Base-by-base conservation (phyloP, 2,329 filamentous ascomycete species). In the Scedosporium dehoogii region DNA sequence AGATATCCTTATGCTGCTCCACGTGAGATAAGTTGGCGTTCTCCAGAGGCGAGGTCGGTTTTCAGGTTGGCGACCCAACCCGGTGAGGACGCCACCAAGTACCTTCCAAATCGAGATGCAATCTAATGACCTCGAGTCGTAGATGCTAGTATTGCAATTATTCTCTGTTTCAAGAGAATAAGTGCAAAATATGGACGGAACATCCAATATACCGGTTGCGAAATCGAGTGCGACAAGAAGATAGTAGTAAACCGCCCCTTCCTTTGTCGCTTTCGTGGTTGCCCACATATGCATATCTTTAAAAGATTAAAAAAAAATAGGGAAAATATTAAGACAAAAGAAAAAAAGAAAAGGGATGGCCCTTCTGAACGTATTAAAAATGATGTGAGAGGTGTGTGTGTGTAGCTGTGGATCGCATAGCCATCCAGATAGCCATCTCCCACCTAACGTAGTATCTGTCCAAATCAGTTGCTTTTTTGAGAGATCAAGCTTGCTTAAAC, bases 271-370 rank as follows among this genome's bases (percentile, higher is more conserved):
- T 23, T 23, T 55, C 23, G 51, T 55, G 51, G 51, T 55, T 27
- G 51, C 51, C 51, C 51, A 55, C 51, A 55, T 55, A 55, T 55
- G 51, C 51, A 55, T 23, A 23, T 55, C 51, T 55, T 55, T 23
- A 55, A 55, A 55, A 10, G 9, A 23, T 9, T 23, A 23, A 55
- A 55, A 16, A n/a, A n/a, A 53, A 16, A 23, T 23, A 27, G 9
- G 29, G 29, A 55, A 14, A 14, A 23, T 55, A 23, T 3, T 18
- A 48, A 23, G 12, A 55, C 51, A 55, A 55, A 55, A 23, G 51
- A 55, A 55, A 55, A 6, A 14, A 12, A 12, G 12, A 38, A 38
- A 38, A 38, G 9, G 6, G 33, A 38, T 12, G 33, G 12, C 51
- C 23, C 51, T 27, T 55, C 23, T 23, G 23, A 55, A 12, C 21